These are phyloP conservation scores for Skeletonema potamos DNA, from an alignment of 108 stramenopile species.

Conservation along the genomic window DNA sequence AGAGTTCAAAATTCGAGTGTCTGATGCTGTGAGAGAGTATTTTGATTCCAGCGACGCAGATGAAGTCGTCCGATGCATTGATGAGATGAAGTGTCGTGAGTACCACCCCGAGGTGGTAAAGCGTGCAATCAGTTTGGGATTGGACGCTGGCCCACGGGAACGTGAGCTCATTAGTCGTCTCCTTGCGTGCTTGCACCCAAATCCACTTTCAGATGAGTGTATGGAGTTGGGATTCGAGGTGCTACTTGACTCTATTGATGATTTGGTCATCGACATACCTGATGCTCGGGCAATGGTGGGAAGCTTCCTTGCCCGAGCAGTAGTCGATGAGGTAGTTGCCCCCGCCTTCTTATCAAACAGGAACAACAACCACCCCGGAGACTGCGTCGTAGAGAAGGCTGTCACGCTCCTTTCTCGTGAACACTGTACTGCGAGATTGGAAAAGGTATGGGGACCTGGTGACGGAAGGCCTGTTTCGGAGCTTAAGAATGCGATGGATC, in stretches of 20 bases:
- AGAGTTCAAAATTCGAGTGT: constrained; percentile 85
- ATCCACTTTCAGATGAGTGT: constrained; percentile 67
- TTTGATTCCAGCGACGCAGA: constrained; percentile 81
- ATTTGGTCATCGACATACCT: constrained; percentile 87
- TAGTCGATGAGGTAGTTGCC: constrained; percentile 94
- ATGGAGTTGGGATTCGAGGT: constrained; percentile 88
- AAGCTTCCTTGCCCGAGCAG: constrained; percentile 90
- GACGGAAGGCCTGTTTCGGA: constrained; percentile 94
- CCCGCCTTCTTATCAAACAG: constrained; percentile 93
- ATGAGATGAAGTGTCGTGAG: constrained; percentile 74
- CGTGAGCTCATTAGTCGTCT: constrained; percentile 84
- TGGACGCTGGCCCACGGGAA: constrained; percentile 84
- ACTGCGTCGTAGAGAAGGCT: constrained; percentile 86
- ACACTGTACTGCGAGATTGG: constrained; percentile 89
- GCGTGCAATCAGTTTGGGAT: constrained; percentile 69
- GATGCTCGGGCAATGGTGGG: constrained; percentile 85
- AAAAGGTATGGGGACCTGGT: constrained; percentile 96
- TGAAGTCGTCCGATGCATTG: constrained; percentile 74
- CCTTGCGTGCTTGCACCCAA: constrained; percentile 84
- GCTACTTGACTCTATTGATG: constrained; percentile 83
- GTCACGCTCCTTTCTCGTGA: constrained; percentile 82
- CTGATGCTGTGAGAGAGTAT: constrained; percentile 64
- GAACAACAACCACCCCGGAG: constrained; percentile 80
- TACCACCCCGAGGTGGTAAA: constrained; percentile 85
- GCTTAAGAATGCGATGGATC: constrained; percentile 93